Evolutionary conservation across 257 asterid species (phyloP), one percentile per base, ranked within the genome.

Genomic region (Vinca minor): DNA sequence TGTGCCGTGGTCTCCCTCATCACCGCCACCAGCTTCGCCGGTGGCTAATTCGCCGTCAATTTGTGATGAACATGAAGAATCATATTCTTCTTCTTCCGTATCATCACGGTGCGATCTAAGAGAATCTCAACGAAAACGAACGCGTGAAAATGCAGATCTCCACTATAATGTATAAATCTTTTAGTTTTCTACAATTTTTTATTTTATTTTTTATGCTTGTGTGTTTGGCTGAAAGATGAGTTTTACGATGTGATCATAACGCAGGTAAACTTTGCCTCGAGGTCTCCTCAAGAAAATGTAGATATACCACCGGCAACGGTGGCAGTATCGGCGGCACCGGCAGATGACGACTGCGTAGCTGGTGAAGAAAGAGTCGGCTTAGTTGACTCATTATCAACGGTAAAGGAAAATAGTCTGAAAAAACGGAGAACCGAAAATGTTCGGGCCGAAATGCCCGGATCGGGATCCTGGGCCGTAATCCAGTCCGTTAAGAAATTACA

Each of bases 11-110:
- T 73, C 80, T 52, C 42, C 73, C n/a, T 39, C 68, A 23, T 15
- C 71, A 2, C 63, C 69, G 1, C 82, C 85, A 47, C 88, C n/a
- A n/a, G n/a, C 86, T 59, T 78, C 85, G 0, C 79, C 86, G 53
- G 29, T 66, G 28, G 78, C 76, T 70, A 69, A 69, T 69, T 76
- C 78, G 20, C 70, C 85, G 1, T 73, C 84, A 63, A 65, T 67
- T 12, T 62, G 71, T 14, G 82, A 79, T 21, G 84, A 63, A 54
- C 81, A 79, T 21, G 84, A 63, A 54, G 58, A 21, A 52, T 68
- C 41, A 6, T 35, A 8, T 17, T 70, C 69, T 8, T 54, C 64
- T 1, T 52, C 69, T n/a, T 63, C 65, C 18, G 5, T 57, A 12
- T 58, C 69, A 0, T 68, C 83, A 11, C 28, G 18, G 5, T 32